Conservation (phyloP, 345 rosid species). For the Gynandropsis gynandra region DNA sequence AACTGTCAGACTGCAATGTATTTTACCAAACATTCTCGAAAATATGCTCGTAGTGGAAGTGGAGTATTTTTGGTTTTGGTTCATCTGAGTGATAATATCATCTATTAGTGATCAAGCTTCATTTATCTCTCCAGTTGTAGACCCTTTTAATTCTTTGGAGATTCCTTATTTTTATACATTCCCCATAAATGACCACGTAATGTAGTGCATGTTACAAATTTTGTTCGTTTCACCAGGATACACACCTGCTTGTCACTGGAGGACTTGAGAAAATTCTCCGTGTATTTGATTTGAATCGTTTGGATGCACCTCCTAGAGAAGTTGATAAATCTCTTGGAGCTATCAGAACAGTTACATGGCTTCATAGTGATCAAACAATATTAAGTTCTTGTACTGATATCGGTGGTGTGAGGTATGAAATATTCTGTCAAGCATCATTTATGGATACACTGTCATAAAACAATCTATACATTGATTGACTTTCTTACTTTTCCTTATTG, state of each 20-base stretch:
- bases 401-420: conserved; percentile 80
- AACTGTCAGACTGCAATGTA: no score
- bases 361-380: conserved; percentile 55
- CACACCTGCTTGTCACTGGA: conserved; percentile 35
- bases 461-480: neutral
- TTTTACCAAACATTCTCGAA: no score
- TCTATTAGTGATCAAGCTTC: no score
- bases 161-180: neutral
- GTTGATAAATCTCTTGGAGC: conserved; percentile 33
- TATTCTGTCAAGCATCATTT: neutral
- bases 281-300: conserved; percentile 29
- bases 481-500: neutral
- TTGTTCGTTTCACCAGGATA: conserved; percentile 42
- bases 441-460: neutral
- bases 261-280: conserved; percentile 30
- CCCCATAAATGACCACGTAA: neutral
- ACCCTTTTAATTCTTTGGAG: neutral
- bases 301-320: conserved; percentile 35
- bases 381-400: conserved; percentile 83
- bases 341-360: conserved; percentile 33
- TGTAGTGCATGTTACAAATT: neutral
- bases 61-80: no score
- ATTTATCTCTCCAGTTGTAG: no score
- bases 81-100: no score
- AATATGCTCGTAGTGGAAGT: no score